Base-by-base conservation (phyloP, 352 stramenopile genomes). In the Phytophthora sojae region DNA sequence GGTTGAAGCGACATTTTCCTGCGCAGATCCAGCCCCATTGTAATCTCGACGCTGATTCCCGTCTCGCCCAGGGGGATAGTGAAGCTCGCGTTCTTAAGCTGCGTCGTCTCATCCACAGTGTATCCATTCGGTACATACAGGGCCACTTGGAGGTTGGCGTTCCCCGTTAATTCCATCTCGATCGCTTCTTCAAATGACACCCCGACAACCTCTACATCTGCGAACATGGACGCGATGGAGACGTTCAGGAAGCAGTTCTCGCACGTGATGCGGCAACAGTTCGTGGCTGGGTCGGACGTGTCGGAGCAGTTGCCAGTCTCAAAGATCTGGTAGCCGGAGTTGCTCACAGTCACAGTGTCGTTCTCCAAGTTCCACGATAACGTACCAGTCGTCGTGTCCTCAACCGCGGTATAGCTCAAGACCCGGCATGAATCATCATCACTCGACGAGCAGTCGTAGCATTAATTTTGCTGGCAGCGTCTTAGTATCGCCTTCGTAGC, bases 181-280 rank as follows among this genome's bases (percentile, higher is more conserved):
- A 76, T 68, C 32, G 52, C 64, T 49, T 76, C 57, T 5, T 76
- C 52, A 17, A 52, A 65, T 0, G 69, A 69, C 12, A 14, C 5
- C 12, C 12, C 57, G 15, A 64, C 49, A 6, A 76, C 35, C 11
- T 76, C 57, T 30, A 73, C n/a, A 9, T 69, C 64, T 6, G 63
- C 69, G 61, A 73, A 69, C 21, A 76, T 44, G 4, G 69, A 76
- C 17, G 69, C 64, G 17, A 76, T 39, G 17, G 69, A 76, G 7
- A 76, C 52, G 37, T 73, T 76, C 8, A 76, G n/a, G 44, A 73
- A 76, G 35, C 69, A 76, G 42, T 76, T 64, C 32, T 76, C 64
- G 55, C 69, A 76, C 9, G 58, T 71, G 14, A 76, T 53, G n/a
- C 63, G 63, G 45, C 69, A 76, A 29, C 69, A 76, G 5, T 73